Base-by-base conservation (phyloP, 2,329 filamentous ascomycete species). In the Colletotrichum cuscutae region DNA sequence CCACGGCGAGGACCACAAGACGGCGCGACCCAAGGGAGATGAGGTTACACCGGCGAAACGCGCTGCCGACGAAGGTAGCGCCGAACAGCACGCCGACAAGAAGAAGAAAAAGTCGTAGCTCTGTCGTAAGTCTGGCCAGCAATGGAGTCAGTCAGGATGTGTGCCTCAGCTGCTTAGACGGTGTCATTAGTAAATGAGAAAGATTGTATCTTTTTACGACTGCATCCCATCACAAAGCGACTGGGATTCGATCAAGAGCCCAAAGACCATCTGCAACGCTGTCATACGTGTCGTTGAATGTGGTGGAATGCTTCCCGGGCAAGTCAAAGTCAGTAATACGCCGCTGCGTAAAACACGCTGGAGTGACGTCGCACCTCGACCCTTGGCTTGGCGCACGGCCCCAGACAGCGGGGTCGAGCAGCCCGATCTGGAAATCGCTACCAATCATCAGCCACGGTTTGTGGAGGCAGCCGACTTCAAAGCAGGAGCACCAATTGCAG, bases 1-100 rank as follows among this genome's bases (percentile, higher is more conserved):
- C 59, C 68, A 77, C 22, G 78, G 78, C 2, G 69, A 53, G 6
- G 79, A 75, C 12, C 77, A 79, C 12, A 75, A 76, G 1, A 68
- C 69, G 49, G 24, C 42, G 37, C 49, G 32, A 22, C 52, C 56
- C 13, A 71, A 56, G 66, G 64, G 59, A 9, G 68, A 75, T 13
- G 72, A 75, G 22, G 56, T 69, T 15, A 75, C 74, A 15, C 74
- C 72, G 26, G 60, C 74, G 30, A 75, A 75, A 59, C 64, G 72
- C 30, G 58, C 57, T 35, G 62, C 58, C 62, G 72, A 71, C 7
- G 74, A 75, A 65, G 68, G 74, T 22, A 75, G 74, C 37, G 72
- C 59, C 9, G 72, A 72, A 57, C 72, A 75, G 53, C 74, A 74
- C 28, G 68, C 67, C n/a, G 65, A 67, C 24, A 75, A 74, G 61